These are phyloP conservation scores for Rubroshorea leprosula DNA, from an alignment of 345 rosid species.

Conservation along the genomic window DNA sequence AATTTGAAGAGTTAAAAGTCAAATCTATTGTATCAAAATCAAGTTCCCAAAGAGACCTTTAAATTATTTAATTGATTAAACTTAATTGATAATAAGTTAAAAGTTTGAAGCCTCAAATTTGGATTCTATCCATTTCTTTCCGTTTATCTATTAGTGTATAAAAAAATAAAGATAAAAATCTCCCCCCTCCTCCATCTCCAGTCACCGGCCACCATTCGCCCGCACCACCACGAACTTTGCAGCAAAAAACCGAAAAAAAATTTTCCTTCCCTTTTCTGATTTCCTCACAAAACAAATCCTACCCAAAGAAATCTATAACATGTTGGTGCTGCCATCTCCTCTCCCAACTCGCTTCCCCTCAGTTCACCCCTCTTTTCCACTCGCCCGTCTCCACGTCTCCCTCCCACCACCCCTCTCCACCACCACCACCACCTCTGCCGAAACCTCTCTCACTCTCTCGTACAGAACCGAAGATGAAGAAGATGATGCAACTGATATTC, in stretches of 20 bases:
- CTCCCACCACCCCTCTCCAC: constrained; percentile 27
- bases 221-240: constrained; percentile 8
- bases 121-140: too few species aligned
- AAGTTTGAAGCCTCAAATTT: too few species aligned
- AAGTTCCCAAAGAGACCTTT: too few species aligned
- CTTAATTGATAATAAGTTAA: too few species aligned
- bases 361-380: constrained; percentile 21
- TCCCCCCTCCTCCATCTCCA: background rate
- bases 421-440: constrained; percentile 18
- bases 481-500: constrained; percentile 31
- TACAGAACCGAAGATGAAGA: constrained; percentile 20
- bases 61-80: too few species aligned
- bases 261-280: background rate
- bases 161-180: background rate
- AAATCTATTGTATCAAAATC: too few species aligned
- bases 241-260: constrained; percentile 3
- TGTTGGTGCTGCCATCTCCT: constrained; percentile 47
- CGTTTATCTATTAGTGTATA: too few species aligned
- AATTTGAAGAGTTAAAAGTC: too few species aligned
- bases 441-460: constrained; percentile 24
- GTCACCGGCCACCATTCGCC: constrained; percentile 2
- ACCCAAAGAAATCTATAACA: constrained; percentile 24
- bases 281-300: background rate
- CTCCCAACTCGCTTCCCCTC: constrained; percentile 44
- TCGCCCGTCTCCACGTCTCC: constrained; percentile 30